phyloP scores from a whole-genome alignment of 2,329 filamentous ascomycete species.

The Neonectria punicea region DNA sequence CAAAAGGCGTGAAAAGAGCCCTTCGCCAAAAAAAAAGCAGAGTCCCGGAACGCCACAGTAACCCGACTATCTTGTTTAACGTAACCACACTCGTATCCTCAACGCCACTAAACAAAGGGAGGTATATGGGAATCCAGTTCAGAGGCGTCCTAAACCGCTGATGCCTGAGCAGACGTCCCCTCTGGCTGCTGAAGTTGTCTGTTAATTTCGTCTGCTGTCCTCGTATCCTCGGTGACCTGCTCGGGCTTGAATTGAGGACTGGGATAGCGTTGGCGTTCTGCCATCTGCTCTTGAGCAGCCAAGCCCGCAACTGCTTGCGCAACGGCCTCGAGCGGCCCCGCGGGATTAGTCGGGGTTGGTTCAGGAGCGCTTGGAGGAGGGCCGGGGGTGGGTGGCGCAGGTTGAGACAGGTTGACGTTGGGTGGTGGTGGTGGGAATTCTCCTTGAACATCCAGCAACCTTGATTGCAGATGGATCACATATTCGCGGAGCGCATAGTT shows the following conservation, averaged over 20 bases:
- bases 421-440: conserved; percentile 87
- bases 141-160: conserved; percentile 30
- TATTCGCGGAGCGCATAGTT: conserved; percentile 94
- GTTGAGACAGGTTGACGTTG: conserved; percentile 73
- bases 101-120: conserved; percentile 37
- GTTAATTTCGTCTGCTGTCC: conserved; percentile 64
- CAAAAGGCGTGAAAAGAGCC: conserved; percentile 12
- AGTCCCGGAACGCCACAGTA: conserved; percentile 40
- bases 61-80: conserved; percentile 33
- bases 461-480: conserved; percentile 88
- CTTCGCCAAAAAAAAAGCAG: conserved; percentile 20
- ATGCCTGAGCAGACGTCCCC: conserved; percentile 34
- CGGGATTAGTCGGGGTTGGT: conserved; percentile 40
- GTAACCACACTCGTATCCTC: conserved; percentile 28
- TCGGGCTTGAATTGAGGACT: conserved; percentile 51
- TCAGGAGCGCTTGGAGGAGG: conserved; percentile 41
- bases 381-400: conserved; percentile 37
- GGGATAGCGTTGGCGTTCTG: conserved; percentile 50
- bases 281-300: conserved; percentile 54
- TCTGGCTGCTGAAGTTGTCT: conserved; percentile 62
- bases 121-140: conserved; percentile 13
- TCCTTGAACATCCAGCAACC: conserved; percentile 83
- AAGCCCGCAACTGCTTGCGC: conserved; percentile 60
- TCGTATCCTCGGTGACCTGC: conserved; percentile 53
- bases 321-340: conserved; percentile 58